Percentiles rank a stretch among this genome's conserved stretches.
Evolutionary conservation across 2,329 filamentous ascomycete species (phyloP).

Genomic region (Nemania bipapillata): DNA sequence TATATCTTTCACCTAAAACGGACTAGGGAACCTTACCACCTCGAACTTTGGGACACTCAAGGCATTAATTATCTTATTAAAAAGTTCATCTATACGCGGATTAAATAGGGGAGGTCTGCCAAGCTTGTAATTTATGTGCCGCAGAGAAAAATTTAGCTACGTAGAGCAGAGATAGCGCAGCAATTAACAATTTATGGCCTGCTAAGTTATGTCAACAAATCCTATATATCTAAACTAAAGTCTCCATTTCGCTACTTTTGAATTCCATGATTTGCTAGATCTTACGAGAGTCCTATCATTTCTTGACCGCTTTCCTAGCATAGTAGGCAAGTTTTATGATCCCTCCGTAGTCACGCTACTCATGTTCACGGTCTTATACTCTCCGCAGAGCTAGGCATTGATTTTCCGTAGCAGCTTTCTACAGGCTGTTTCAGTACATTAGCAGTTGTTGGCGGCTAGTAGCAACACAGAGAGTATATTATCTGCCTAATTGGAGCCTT

Average conservation of each 20-base stretch:
- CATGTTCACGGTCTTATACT: not conserved
- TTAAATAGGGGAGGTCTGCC: not conserved
- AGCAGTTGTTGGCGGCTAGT: not conserved
- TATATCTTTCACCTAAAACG: not conserved
- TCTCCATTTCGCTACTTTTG: not conserved
- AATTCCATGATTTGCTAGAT: not conserved
- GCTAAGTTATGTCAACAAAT: no score
- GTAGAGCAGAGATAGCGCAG: no score
- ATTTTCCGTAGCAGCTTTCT: not conserved
- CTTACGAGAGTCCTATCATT: not conserved
- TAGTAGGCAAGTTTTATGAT: no score
- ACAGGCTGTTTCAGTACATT: constrained; percentile 1
- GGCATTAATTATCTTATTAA: not conserved
- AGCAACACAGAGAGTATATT: not conserved
- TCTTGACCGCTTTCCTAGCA: not conserved
- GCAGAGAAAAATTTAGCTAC: no score
- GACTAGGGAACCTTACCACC: not conserved
- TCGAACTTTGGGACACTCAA: not conserved
- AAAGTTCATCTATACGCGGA: not conserved
- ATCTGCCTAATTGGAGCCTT: not conserved
- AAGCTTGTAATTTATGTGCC: no score
- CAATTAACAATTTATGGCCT: no score
- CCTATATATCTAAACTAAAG: not conserved
- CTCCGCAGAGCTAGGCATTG: not conserved
- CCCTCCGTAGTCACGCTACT: no score